A percentile compares a stretch with the other conserved stretches of the same genome.
Conservation (phyloP, 2,329 filamentous ascomycete species). For the Penicillium concentricum region DNA sequence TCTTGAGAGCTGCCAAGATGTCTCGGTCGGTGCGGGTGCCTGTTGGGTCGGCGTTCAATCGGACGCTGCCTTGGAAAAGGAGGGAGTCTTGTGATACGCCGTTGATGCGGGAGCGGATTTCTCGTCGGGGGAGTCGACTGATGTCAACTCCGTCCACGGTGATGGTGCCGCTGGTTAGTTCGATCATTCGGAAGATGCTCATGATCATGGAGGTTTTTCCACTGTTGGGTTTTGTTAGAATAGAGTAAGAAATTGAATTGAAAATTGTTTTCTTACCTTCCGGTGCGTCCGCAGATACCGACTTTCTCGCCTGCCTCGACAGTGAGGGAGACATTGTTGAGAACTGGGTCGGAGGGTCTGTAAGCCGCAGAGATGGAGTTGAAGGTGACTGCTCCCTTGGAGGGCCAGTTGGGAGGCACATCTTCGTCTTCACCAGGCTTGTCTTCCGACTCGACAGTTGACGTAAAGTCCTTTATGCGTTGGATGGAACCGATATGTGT, state of each 20-base stretch:
- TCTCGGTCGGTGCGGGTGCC: constrained; percentile 30
- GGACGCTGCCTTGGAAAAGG: constrained; percentile 42
- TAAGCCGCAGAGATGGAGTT: constrained; percentile 47
- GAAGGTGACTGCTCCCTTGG: constrained; percentile 45
- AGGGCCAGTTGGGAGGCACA: constrained; percentile 45
- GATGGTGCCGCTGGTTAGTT: constrained; percentile 41
- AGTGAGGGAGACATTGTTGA: constrained; percentile 48
- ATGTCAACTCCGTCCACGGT: constrained; percentile 46
- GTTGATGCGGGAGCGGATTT: constrained; percentile 43
- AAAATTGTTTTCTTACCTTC: constrained; percentile 28
- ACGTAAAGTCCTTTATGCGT: constrained; percentile 55
- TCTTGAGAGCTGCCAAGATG: constrained; percentile 39
- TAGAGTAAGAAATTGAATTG: not conserved
- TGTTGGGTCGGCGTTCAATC: constrained; percentile 42
- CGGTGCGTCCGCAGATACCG: constrained; percentile 43
- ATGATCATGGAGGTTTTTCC: constrained; percentile 47
- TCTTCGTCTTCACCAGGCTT: constrained; percentile 40
- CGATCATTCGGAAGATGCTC: constrained; percentile 45
- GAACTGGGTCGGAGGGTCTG: constrained; percentile 38
- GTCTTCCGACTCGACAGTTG: constrained; percentile 47
- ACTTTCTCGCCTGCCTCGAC: constrained; percentile 45
- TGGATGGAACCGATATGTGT: constrained; percentile 58
- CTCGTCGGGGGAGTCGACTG: constrained; percentile 37
- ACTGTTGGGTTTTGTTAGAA: constrained; percentile 22
- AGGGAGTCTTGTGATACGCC: constrained; percentile 47